These are phyloP conservation scores for Camptophora hylomeconis DNA, from an alignment of 2,329 filamentous ascomycete species.

Conservation along the genomic window DNA sequence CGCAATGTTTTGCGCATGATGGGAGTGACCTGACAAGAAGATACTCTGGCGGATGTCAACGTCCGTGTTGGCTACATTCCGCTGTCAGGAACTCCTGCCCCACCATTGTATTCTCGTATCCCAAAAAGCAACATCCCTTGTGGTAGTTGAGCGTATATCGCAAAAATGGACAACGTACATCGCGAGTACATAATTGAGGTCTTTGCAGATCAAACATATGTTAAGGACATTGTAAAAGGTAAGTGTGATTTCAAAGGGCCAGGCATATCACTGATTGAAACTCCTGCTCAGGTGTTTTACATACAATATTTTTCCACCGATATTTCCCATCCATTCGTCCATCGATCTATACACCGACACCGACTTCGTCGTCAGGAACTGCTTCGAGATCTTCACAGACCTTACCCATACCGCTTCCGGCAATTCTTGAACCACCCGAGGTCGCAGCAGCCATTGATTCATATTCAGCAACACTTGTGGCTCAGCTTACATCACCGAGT, in stretches of 20 bases:
- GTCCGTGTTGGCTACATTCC: too few species aligned
- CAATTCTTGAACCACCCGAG: slow-evolving; percentile 69
- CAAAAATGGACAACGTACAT: slow-evolving; percentile 34
- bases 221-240: slow-evolving; percentile 92
- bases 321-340: slow-evolving; percentile 84
- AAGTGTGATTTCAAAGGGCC: slow-evolving; percentile 15
- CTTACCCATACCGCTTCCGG: slow-evolving; percentile 68
- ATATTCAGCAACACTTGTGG: slow-evolving; percentile 64
- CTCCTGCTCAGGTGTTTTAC: slow-evolving; percentile 57
- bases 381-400: slow-evolving; percentile 10
- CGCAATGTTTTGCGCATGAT: too few species aligned
- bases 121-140: slow-evolving; percentile 1
- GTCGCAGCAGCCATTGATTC: slow-evolving; percentile 90
- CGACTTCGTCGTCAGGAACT: slow-evolving; percentile 10
- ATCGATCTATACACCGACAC: slow-evolving; percentile 44
- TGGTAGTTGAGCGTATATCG: background rate
- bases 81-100: too few species aligned
- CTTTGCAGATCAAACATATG: slow-evolving; percentile 78
- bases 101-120: background rate
- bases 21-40: too few species aligned
- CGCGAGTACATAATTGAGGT: slow-evolving; percentile 90
- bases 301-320: slow-evolving; percentile 97
- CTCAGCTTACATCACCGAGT: slow-evolving; percentile 55
- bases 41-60: too few species aligned
- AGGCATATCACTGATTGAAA: slow-evolving; percentile 8